Percentiles rank a stretch among this genome's conserved stretches.
These are phyloP conservation scores for Ustilago esculenta DNA, from an alignment of 1,284 basidiomycete species.

Conservation along the genomic window DNA sequence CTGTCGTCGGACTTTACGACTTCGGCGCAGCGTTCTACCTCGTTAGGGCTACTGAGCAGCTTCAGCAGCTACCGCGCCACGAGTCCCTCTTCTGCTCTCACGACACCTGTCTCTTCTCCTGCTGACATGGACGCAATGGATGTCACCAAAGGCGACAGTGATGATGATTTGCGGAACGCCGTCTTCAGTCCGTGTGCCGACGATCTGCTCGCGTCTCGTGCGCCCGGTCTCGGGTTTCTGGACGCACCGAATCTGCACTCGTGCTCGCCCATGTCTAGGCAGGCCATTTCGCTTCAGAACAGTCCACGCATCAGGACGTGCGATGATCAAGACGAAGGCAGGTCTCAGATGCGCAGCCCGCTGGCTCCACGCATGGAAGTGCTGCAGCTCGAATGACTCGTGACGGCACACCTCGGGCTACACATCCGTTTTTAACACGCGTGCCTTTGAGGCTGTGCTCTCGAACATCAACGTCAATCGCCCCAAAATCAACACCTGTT, in stretches of 20 bases:
- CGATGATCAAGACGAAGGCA: neutral
- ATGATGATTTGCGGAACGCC: slow-evolving; percentile 11
- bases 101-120: slow-evolving; percentile 40
- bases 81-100: slow-evolving; percentile 23
- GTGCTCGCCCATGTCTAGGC: slow-evolving; percentile 13
- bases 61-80: slow-evolving; percentile 15
- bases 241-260: slow-evolving; percentile 10
- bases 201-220: slow-evolving; percentile 14
- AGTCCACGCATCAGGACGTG: slow-evolving; percentile 22
- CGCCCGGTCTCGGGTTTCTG: slow-evolving; percentile 10
- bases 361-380: slow-evolving; percentile 17
- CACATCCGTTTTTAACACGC: too few species aligned
- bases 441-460: too few species aligned
- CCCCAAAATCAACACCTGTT: too few species aligned
- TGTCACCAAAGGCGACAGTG: slow-evolving; percentile 5
- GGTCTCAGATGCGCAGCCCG: slow-evolving; percentile 5
- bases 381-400: slow-evolving; percentile 21
- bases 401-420: too few species aligned
- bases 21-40: slow-evolving; percentile 12
- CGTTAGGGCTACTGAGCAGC: slow-evolving; percentile 27
- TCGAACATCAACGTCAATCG: too few species aligned
- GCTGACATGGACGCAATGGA: slow-evolving; percentile 10
- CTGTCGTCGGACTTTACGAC: slow-evolving; percentile 11
- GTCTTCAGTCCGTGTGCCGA: slow-evolving; percentile 43
- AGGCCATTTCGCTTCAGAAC: slow-evolving; percentile 17